Conservation (phyloP, 2,329 filamentous ascomycete genomes). For the Talaromyces sp. region DNA sequence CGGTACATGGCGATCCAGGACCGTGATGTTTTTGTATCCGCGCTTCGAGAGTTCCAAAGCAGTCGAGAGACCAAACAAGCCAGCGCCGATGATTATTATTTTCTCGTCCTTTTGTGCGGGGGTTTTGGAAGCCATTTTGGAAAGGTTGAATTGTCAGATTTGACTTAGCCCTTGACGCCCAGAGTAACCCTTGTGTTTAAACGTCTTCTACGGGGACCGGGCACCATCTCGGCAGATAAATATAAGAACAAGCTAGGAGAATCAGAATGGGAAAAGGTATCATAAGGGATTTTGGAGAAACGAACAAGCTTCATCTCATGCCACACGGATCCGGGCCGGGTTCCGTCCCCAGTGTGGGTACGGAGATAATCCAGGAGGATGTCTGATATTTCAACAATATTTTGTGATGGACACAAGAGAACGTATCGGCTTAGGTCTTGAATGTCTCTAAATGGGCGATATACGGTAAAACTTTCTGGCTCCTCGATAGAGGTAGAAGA, state of each 20-base stretch:
- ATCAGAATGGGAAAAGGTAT: background rate
- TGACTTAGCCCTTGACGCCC: too few species aligned
- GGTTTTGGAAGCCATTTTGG: background rate
- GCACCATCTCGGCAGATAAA: too few species aligned
- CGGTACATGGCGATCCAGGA: slow-evolving; percentile 52
- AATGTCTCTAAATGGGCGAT: too few species aligned
- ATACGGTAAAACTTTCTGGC: too few species aligned
- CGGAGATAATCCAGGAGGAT: background rate
- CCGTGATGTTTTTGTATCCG: slow-evolving; percentile 47
- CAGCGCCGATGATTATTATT: slow-evolving; percentile 65
- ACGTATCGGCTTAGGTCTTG: too few species aligned
- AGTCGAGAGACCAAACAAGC: slow-evolving; percentile 59
- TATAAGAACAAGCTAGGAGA: too few species aligned
- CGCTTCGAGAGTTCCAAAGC: slow-evolving; percentile 63
- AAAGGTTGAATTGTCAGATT: background rate
- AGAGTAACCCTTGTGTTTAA: too few species aligned
- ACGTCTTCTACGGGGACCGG: too few species aligned
- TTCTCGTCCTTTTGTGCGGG: slow-evolving; percentile 26
- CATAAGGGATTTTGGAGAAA: too few species aligned
- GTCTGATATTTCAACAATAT: background rate
- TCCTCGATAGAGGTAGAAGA: too few species aligned
- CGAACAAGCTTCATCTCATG: background rate
- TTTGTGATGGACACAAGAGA: background rate
- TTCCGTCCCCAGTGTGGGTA: background rate
- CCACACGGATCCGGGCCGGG: background rate